Evolutionary conservation across 1,139 yeast species (phyloP), one percentile per base, ranked within the genome.

Genomic region (Geotrichum klebahnii): DNA sequence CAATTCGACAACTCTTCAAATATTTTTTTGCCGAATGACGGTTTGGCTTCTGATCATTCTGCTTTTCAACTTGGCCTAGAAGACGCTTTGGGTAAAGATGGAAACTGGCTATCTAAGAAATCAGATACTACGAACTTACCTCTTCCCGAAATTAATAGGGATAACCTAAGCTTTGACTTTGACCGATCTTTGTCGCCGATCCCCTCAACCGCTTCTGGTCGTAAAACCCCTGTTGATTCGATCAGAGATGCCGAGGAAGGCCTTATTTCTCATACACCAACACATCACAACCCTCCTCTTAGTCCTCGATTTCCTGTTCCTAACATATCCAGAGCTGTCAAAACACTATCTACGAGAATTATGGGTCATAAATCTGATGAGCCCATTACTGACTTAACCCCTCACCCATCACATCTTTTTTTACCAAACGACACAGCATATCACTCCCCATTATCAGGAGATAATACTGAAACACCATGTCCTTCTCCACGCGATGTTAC

Each of bases 21-120:
- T 19, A 28, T 44, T 5, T 44, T 44, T 29, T 14, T 20, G 24
- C 37, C 32, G 22, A 36, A 36, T 9, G 36, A 28, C 14, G 44
- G 36, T 2, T 6, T 35, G 9, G 12, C 24, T 8, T 3, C 36
- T 5, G 46, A 33, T 10, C 29, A 26, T 17, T 12, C 24, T 19
- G 10, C 47, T 16, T 28, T 19, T 23, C 23, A 40, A 12, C 32
- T 40, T 2, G 61, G 61, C 8, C 48, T 61, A 20, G 54, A 59
- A 19, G 64, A 61, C 37, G 64, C 64, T 2, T 44, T 61, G 36
- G 64, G 65, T 2, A 44, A 40, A 16, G 55, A 58, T 28, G 61
- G 62, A 5, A 51, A 54, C 43, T 48, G 47, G 51, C 39, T 43
- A 17, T 38, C 44, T n/a, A 37, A 37, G n/a, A 40, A 24, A 10